A percentile compares a stretch with the other conserved stretches of the same genome.
These are phyloP conservation scores for Aegilops speltoides DNA, from an alignment of 176 grass and related monocot species.

Conservation along the genomic window DNA sequence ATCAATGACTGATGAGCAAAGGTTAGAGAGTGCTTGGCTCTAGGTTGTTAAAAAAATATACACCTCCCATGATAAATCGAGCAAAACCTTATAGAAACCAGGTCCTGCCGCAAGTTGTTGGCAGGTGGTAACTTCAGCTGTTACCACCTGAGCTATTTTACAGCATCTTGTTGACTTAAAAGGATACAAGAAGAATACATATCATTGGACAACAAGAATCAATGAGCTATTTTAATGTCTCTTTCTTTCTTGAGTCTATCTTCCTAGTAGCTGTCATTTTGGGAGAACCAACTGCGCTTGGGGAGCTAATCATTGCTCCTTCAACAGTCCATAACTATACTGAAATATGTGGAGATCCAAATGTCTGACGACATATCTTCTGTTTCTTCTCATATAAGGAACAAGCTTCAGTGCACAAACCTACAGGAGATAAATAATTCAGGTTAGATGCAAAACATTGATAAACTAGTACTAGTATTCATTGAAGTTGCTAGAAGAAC, in stretches of 20 bases:
- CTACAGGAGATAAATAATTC: neutral
- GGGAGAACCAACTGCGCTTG: neutral
- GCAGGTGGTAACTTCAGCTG: too few relatives aligned
- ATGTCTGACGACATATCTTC: too few relatives aligned
- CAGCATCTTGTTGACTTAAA: too few relatives aligned
- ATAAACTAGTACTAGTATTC: neutral
- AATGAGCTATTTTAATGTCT: neutral
- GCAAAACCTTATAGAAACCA: conserved; percentile 53
- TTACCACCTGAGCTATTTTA: too few relatives aligned
- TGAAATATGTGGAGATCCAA: too few relatives aligned
- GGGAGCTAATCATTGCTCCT: neutral
- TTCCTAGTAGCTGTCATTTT: neutral
- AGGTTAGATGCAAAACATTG: neutral
- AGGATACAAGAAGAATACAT: too few relatives aligned
- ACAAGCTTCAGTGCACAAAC: neutral
- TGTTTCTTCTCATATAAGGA: too few relatives aligned
- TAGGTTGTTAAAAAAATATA: conserved; percentile 50
- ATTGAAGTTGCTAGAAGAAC: neutral
- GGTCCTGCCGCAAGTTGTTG: conserved; percentile 50
- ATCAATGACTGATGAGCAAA: neutral
- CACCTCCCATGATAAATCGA: conserved; percentile 38
- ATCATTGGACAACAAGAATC: neutral
- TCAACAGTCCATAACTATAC: too few relatives aligned
- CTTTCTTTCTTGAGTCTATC: neutral
- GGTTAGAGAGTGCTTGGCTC: conserved; percentile 40